Conservation (phyloP, 2,329 filamentous ascomycete genomes). For the Phaeosphaeria sp. region DNA sequence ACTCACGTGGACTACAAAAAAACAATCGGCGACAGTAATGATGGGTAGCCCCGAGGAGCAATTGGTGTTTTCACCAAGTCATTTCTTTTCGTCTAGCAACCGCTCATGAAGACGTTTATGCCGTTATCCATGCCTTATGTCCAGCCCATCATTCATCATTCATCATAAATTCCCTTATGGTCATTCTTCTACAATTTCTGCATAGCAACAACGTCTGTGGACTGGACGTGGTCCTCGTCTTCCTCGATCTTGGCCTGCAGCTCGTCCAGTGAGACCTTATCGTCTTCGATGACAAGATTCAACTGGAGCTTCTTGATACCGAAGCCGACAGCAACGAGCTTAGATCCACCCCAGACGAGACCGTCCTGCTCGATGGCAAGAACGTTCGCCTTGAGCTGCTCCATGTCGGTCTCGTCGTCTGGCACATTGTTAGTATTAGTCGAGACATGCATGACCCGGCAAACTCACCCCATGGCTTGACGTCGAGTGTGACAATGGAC, state of each 20-base stretch:
- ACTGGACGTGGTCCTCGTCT: slow-evolving; percentile 96
- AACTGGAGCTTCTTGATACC: slow-evolving; percentile 99
- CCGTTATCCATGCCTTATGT: slow-evolving; percentile 20
- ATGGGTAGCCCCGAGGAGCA: slow-evolving; percentile 20
- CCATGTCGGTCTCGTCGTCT: slow-evolving; percentile 96
- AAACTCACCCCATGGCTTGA: slow-evolving; percentile 96
- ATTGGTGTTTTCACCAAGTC: slow-evolving; percentile 31
- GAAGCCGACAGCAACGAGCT: slow-evolving; percentile 89
- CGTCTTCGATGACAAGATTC: slow-evolving; percentile 96
- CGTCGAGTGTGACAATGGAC: slow-evolving; percentile 92
- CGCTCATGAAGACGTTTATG: slow-evolving; percentile 43
- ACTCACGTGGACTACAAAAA: not conserved
- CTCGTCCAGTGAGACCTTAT: slow-evolving; percentile 88
- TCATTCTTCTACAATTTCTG: slow-evolving; percentile 48
- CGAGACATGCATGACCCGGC: not conserved
- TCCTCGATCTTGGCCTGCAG: slow-evolving; percentile 85
- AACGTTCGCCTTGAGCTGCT: slow-evolving; percentile 78
- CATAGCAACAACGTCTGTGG: slow-evolving; percentile 78
- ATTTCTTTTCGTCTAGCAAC: slow-evolving; percentile 37
- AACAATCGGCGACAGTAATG: not conserved
- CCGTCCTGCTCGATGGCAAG: slow-evolving; percentile 88
- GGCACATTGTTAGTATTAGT: slow-evolving; percentile 24
- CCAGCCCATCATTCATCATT: slow-evolving; percentile 18
- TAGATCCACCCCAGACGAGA: slow-evolving; percentile 93
- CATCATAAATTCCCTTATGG: slow-evolving; percentile 28